These are phyloP conservation scores for Fusarium lyarnte DNA, from an alignment of 2,329 filamentous ascomycete genomes.

Conservation along the genomic window DNA sequence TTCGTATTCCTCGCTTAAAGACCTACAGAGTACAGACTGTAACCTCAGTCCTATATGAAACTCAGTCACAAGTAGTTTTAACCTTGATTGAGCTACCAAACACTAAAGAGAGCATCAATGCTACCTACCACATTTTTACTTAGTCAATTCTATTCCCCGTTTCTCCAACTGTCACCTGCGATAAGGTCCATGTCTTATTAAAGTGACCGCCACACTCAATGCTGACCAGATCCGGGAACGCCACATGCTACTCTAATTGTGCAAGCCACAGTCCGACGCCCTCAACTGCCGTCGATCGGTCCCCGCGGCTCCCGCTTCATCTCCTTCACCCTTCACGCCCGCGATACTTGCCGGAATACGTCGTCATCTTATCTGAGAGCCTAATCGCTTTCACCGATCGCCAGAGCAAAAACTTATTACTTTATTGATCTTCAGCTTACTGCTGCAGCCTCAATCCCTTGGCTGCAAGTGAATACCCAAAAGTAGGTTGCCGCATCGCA, in stretches of 20 bases:
- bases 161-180: neutral
- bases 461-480: neutral
- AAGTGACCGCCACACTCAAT: slow-evolving; percentile 5
- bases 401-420: neutral
- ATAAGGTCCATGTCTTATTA: neutral
- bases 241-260: neutral
- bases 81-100: neutral
- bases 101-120: neutral
- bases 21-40: neutral
- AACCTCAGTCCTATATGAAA: neutral
- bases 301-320: slow-evolving; percentile 26
- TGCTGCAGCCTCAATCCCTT: neutral
- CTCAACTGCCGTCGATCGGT: slow-evolving; percentile 8
- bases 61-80: neutral
- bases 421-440: neutral
- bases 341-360: neutral
- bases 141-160: neutral
- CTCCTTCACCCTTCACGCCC: neutral
- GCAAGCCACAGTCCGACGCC: slow-evolving; percentile 11
- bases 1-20: slow-evolving; percentile 6
- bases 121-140: neutral
- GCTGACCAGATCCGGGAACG: neutral
- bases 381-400: neutral
- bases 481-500: neutral
- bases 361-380: neutral